Base-by-base conservation (phyloP, 176 grass and related monocot species). In the Saccharum officinarum region DNA sequence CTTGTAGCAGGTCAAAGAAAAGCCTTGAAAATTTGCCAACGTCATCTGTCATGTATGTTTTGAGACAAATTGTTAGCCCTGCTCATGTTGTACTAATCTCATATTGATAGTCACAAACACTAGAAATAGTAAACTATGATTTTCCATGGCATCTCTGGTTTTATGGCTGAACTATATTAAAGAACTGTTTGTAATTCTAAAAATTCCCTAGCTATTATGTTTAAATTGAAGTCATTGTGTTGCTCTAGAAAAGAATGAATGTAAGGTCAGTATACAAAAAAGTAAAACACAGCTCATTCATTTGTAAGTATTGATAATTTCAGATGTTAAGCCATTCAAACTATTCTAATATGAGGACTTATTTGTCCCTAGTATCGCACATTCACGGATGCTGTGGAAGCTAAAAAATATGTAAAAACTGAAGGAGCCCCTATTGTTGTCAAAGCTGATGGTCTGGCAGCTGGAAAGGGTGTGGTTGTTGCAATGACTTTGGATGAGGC, bases 381-480 rank as follows among this genome's bases (percentile, higher is more conserved):
- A 78, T 98, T 98, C 80, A 77, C 80, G 13, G 83, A 98, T 66
- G 69, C 89, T 45, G 80, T 62, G 36, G 73, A 92, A 77, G 96
- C 96, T 86, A 98, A 98, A 83, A 45, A 72, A 67, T 94, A 98
- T 18, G 83, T 94, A 8, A 84, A 71, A 75, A 59, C 87, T 61
- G 87, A 98, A 91, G 91, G 91, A 45, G 86, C 89, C 44, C 93
- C 96, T 70, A 92, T 95, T 86, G 96, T 95, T 83, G 52, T 95
- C 17, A 98, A 98, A 78, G 96, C 93, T 7, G 93, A 98, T 87
- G 96, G 96, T 38, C 46, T 98, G 77, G 96, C 91, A 39, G 87
- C 96, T 67, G 93, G 96, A 77, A 98, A 98, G 65, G 96, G 93
- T 10, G 96, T 95, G 26, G 84, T 94, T 20, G 86, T 95, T 14